A percentile compares a stretch with the other conserved stretches of the same genome.
Conservation (phyloP, 2,329 filamentous ascomycete species). For the Neonectria coccinea region DNA sequence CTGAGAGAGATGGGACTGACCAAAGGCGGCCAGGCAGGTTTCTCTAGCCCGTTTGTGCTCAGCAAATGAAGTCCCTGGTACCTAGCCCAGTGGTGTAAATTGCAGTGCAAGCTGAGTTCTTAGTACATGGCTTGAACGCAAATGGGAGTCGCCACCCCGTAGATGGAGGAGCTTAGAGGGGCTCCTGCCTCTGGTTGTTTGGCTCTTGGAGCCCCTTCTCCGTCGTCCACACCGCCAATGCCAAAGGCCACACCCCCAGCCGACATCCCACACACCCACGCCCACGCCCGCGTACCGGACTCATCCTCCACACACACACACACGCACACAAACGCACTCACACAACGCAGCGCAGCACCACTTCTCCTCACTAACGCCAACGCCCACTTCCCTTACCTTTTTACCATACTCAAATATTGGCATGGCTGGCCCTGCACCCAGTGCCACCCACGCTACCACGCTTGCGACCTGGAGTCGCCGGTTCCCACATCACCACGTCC, state of each 20-base stretch:
- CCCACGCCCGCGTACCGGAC: slow-evolving; percentile 20
- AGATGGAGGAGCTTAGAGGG: slow-evolving; percentile 12
- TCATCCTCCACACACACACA: slow-evolving; percentile 14
- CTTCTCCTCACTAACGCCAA: slow-evolving; percentile 25
- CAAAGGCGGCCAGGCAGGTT: neutral
- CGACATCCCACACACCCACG: neutral
- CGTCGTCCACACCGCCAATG: slow-evolving; percentile 24
- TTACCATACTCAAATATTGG: slow-evolving; percentile 16
- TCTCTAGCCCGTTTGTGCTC: slow-evolving; percentile 5
- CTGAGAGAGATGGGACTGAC: neutral
- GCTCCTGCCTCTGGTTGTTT: slow-evolving; percentile 5
- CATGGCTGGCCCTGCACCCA: slow-evolving; percentile 30
- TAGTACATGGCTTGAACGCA: slow-evolving; percentile 13
- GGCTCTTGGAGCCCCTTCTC: slow-evolving; percentile 7
- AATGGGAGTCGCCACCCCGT: slow-evolving; percentile 19
- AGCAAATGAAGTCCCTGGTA: slow-evolving; percentile 14
- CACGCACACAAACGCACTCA: neutral
- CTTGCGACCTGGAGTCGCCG: slow-evolving; percentile 27
- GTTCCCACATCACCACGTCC: slow-evolving; percentile 18
- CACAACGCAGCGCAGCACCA: slow-evolving; percentile 13
- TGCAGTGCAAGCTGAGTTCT: slow-evolving; percentile 5
- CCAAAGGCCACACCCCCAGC: slow-evolving; percentile 9
- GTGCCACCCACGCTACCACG: slow-evolving; percentile 23
- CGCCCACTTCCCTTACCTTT: slow-evolving; percentile 17
- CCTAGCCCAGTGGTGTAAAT: slow-evolving; percentile 11